Conservation (phyloP, 352 stramenopile genomes). For the Aphanomyces invadans region DNA sequence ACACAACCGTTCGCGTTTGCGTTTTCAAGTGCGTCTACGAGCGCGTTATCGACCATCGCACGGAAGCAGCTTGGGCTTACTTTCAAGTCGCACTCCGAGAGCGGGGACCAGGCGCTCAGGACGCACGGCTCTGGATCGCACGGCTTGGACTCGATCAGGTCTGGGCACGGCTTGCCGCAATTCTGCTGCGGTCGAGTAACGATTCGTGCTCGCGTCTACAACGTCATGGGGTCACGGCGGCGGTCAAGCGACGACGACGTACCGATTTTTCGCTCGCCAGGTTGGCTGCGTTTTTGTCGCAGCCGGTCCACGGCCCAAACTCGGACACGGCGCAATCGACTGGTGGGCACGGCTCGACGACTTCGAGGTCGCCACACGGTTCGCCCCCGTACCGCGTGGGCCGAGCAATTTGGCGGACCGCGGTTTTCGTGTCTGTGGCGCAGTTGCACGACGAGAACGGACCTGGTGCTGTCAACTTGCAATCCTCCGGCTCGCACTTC, state of each 20-base stretch:
- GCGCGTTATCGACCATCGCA: neutral
- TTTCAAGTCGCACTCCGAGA: slow-evolving; percentile 32
- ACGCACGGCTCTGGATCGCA: slow-evolving; percentile 45
- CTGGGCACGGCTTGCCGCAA: slow-evolving; percentile 35
- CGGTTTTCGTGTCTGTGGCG: slow-evolving; percentile 32
- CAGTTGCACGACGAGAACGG: slow-evolving; percentile 40
- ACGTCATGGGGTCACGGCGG: too few relatives aligned
- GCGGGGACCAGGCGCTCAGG: slow-evolving; percentile 36
- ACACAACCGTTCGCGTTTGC: slow-evolving; percentile 34
- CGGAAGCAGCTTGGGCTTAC: neutral
- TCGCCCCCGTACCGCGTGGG: slow-evolving; percentile 33
- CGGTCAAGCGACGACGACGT: too few relatives aligned
- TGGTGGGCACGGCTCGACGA: slow-evolving; percentile 30
- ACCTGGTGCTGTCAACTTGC: slow-evolving; percentile 45
- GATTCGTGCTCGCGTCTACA: slow-evolving; percentile 32
- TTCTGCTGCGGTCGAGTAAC: slow-evolving; percentile 31
- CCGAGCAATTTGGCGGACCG: slow-evolving; percentile 31
- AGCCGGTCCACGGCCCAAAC: slow-evolving; percentile 34
- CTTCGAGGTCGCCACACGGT: slow-evolving; percentile 39
- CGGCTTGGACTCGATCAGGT: slow-evolving; percentile 30
- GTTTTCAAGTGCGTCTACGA: slow-evolving; percentile 32
- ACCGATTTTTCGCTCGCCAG: neutral
- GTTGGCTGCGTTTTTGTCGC: slow-evolving; percentile 35
- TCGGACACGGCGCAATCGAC: slow-evolving; percentile 47
- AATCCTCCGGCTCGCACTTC: slow-evolving; percentile 62